These are phyloP conservation scores for Rhodamnia argentea DNA, from an alignment of 345 rosid genomes.

Conservation along the genomic window DNA sequence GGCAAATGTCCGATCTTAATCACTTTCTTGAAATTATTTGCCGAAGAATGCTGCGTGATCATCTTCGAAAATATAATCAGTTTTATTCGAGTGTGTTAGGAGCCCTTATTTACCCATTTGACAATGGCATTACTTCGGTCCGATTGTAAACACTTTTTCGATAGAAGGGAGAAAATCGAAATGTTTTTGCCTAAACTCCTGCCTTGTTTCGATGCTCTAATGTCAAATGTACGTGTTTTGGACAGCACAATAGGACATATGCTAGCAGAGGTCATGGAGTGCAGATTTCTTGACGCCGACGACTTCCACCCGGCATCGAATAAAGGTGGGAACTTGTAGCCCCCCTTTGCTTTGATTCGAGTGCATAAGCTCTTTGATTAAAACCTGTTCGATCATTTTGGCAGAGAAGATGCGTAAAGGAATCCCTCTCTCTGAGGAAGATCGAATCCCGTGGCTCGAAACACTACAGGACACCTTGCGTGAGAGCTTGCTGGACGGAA, in stretches of 20 bases:
- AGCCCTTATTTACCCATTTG: neutral
- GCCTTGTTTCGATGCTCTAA: neutral
- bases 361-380: neutral
- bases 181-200: neutral
- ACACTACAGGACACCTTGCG: conserved; percentile 31
- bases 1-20: neutral
- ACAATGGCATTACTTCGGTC: neutral
- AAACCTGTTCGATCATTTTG: neutral
- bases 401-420: conserved; percentile 72
- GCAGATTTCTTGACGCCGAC: conserved; percentile 74
- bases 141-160: neutral
- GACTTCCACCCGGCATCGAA: conserved; percentile 71
- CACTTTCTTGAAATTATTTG: neutral
- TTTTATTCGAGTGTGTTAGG: neutral
- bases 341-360: neutral
- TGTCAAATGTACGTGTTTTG: neutral
- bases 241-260: conserved; percentile 59
- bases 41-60: neutral
- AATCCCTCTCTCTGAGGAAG: conserved; percentile 66
- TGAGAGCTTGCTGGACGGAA: conserved; percentile 20
- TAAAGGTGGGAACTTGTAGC: conserved; percentile 32
- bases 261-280: conserved; percentile 43
- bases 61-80: neutral
- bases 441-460: conserved; percentile 81
- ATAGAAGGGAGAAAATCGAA: neutral